Conservation (phyloP, 371 early-diverging fungal species). For the Mortierella polycephala region DNA sequence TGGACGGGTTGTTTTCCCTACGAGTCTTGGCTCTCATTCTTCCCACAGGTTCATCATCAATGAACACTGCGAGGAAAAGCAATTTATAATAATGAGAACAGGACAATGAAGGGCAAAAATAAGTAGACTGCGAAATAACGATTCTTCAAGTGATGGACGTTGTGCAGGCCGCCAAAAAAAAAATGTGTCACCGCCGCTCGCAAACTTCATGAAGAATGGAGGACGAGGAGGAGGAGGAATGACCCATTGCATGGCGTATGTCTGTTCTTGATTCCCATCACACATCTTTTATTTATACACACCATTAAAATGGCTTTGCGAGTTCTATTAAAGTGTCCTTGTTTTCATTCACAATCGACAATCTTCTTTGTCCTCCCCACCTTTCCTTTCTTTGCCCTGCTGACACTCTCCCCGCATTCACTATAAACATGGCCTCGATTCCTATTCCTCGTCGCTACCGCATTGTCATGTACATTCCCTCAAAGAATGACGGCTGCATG, state of each 20-base stretch:
- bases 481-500: slow-evolving; percentile 32
- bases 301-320: background rate
- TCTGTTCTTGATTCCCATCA: slow-evolving; percentile 1
- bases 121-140: slow-evolving; percentile 1
- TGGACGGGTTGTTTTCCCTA: no score
- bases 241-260: background rate
- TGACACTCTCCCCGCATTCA: background rate
- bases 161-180: background rate
- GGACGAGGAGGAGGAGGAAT: background rate
- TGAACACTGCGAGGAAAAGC: background rate
- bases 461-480: slow-evolving; percentile 42
- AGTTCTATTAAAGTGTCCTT: background rate
- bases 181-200: no score
- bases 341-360: background rate
- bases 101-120: background rate
- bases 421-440: slow-evolving; percentile 38
- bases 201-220: background rate
- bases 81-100: background rate
- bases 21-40: no score
- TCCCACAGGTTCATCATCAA: no score
- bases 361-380: background rate
- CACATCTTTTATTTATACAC: background rate
- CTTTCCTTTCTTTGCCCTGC: background rate
- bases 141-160: background rate
- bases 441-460: slow-evolving; percentile 47